Conservation (phyloP, 2,329 filamentous ascomycete genomes). For the Parastagonospora avenae region DNA sequence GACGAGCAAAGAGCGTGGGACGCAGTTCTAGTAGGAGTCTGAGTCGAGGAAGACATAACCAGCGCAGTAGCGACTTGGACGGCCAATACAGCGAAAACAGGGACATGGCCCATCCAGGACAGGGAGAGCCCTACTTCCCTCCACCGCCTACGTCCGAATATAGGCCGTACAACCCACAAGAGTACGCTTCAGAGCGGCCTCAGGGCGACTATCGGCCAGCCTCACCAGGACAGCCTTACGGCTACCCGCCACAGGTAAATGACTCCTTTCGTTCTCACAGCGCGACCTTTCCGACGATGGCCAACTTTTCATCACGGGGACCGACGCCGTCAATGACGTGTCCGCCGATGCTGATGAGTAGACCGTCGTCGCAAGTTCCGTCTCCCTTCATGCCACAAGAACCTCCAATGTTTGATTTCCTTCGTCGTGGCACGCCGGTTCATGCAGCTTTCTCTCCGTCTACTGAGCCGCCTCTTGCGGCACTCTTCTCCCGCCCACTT, state of each 20-base stretch:
- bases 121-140: slow-evolving; percentile 36
- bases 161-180: slow-evolving; percentile 44
- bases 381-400: slow-evolving; percentile 18
- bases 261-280: slow-evolving; percentile 36
- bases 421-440: slow-evolving; percentile 37
- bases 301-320: slow-evolving; percentile 25
- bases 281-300: slow-evolving; percentile 29
- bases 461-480: slow-evolving; percentile 44
- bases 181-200: slow-evolving; percentile 31
- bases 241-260: slow-evolving; percentile 46
- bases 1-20: slow-evolving; percentile 35
- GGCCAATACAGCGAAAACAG: slow-evolving; percentile 24
- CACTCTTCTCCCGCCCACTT: slow-evolving; percentile 33
- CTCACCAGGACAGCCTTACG: slow-evolving; percentile 32
- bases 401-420: slow-evolving; percentile 20
- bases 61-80: slow-evolving; percentile 31
- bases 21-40: slow-evolving; percentile 28
- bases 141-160: slow-evolving; percentile 42
- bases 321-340: slow-evolving; percentile 9
- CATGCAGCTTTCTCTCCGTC: slow-evolving; percentile 39
- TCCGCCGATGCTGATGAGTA: slow-evolving; percentile 29
- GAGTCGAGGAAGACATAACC: slow-evolving; percentile 35
- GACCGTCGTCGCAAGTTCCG: slow-evolving; percentile 22
- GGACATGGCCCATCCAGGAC: slow-evolving; percentile 36
- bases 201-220: slow-evolving; percentile 28